phyloP scores from a whole-genome alignment of 164 flowering plant genomes.

The Magnolia changhungtana region DNA sequence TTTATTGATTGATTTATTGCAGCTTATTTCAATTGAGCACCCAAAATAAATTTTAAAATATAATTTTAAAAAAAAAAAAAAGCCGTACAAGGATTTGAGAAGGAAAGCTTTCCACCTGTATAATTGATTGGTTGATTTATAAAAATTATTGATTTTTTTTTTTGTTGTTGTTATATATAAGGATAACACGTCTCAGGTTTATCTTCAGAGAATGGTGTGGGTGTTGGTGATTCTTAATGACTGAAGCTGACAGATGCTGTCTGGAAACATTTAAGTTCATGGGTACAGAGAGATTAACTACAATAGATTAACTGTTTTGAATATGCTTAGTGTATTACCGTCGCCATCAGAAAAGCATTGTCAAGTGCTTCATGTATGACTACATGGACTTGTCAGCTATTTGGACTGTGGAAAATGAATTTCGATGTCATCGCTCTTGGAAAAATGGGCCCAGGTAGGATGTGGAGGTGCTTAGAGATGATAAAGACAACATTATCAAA shows the following conservation, averaged over 20 bases:
- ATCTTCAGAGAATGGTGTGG: background rate
- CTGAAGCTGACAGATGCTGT: background rate
- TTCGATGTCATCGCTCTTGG: background rate
- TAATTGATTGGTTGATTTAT: background rate
- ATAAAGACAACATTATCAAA: too few relatives aligned
- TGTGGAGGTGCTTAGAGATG: too few relatives aligned
- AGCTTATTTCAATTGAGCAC: too few relatives aligned
- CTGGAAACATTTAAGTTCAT: background rate
- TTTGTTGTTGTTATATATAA: too few relatives aligned
- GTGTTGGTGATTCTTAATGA: background rate
- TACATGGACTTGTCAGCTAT: background rate
- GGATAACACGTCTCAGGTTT: background rate
- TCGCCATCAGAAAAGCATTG: background rate
- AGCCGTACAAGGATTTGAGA: background rate
- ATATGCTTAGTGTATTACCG: background rate
- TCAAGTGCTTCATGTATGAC: background rate
- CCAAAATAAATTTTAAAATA: too few relatives aligned
- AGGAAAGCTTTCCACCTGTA: background rate
- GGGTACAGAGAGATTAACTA: background rate
- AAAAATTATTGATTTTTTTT: background rate
- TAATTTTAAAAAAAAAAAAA: too few relatives aligned
- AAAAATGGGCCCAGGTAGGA: too few relatives aligned
- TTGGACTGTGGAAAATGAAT: background rate
- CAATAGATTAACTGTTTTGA: background rate
- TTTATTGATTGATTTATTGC: too few relatives aligned